Base-by-base conservation (phyloP, 1,284 basidiomycete genomes). In the Ganoderma meredithae region DNA sequence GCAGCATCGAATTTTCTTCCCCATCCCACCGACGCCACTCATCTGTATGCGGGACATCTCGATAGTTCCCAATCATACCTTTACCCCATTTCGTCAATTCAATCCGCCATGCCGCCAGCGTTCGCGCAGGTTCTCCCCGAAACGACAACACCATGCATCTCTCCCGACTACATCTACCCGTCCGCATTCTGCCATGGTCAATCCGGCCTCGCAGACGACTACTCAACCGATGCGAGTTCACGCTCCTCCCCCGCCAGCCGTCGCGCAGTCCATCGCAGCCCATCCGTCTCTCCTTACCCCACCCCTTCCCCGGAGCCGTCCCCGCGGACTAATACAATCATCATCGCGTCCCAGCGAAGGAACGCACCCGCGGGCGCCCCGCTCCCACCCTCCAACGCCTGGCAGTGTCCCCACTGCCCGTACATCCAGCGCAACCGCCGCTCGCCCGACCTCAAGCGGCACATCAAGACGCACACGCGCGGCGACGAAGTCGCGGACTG, bases 401-500 rank as follows among this genome's bases (percentile, higher is more conserved):
- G 63, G 63, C 31, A 67, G 15, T 67, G 66, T 47, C 69, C 69
- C n/a, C 49, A 49, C 61, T 72, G 71, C 66, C 7, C 56, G 40
- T 65, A 65, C 61, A 56, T 75, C 59, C 81, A 80, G 71, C 71
- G 67, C 43, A 85, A 83, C 75, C 77, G 77, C 58, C 84, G 88
- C 44, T 73, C 81, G 41, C 85, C 85, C 7, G 88, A 89, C 71
- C 84, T 85, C 71, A 82, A 81, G 73, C 83, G 88, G 15, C 88
- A 89, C 74, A 74, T 88, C 44, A 77, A 76, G 49, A 87, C 86
- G 0, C 87, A 89, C 67, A 78, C 81, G 39, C 81, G 82, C 59
- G 71, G 72, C 36, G 69, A 72, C 31, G 74, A 75, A 7, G 79
- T 76, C 22, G 75, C 73, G 7, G 73, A 76, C 40, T 81, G 79